These are phyloP conservation scores for Cylindrotheca fusiformis DNA, from an alignment of 108 stramenopile genomes.

Conservation along the genomic window DNA sequence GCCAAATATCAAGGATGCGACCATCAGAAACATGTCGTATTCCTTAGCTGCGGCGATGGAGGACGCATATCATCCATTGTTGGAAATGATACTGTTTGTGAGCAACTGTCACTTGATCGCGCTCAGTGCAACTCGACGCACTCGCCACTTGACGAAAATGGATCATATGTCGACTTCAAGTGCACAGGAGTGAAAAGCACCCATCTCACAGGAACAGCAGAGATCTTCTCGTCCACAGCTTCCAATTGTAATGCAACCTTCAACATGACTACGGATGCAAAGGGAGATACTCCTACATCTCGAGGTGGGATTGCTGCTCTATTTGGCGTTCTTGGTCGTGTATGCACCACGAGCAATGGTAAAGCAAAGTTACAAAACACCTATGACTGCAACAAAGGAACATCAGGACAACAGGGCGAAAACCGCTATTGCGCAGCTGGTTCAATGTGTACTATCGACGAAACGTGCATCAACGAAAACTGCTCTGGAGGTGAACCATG, in stretches of 20 bases:
- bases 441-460: not conserved
- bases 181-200: slow-evolving; percentile 1
- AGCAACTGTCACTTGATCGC: not conserved
- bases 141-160: slow-evolving; percentile 1
- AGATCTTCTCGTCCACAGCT: slow-evolving; percentile 11
- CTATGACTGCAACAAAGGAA: slow-evolving; percentile 6
- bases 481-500: slow-evolving; percentile 6
- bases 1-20: not conserved
- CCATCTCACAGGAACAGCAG: slow-evolving; percentile 4
- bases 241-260: not conserved
- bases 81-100: slow-evolving; percentile 7
- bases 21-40: not conserved
- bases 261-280: not conserved
- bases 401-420: not conserved
- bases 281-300: not conserved
- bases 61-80: not conserved
- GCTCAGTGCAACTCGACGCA: slow-evolving; percentile 2
- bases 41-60: slow-evolving; percentile 7
- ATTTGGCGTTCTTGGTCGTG: slow-evolving; percentile 3
- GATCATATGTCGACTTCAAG: slow-evolving; percentile 9
- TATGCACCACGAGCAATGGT: not conserved
- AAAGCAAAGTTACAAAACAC: not conserved
- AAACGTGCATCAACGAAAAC: not conserved
- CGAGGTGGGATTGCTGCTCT: slow-evolving; percentile 6
- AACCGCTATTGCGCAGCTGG: slow-evolving; percentile 4